These are phyloP conservation scores for Coffea humblotiana DNA, from an alignment of 305 asterid species.

Conservation along the genomic window DNA sequence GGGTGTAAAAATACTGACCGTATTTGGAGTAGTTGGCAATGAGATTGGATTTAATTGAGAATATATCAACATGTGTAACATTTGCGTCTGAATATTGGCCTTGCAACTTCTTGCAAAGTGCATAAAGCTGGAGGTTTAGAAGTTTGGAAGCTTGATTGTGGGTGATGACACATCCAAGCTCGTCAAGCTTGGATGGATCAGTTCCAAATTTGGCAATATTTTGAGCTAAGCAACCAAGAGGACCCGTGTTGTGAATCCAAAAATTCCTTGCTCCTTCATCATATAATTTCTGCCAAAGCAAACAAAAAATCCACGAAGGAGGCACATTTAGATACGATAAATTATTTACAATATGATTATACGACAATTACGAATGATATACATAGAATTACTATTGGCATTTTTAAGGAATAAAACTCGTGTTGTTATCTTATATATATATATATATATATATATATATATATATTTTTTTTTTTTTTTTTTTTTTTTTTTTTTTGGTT, in stretches of 20 bases:
- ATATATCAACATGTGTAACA: constrained; percentile 65
- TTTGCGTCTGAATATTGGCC: constrained; percentile 67
- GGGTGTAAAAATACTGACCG: constrained; percentile 41
- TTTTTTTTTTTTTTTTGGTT: no score
- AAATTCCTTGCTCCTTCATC: constrained; percentile 79
- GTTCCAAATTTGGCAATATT: constrained; percentile 75
- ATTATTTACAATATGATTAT: neutral
- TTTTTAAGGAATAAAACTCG: no score
- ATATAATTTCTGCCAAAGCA: constrained; percentile 52
- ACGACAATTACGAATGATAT: no score
- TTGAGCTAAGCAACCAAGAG: constrained; percentile 91
- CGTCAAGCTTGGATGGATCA: constrained; percentile 79
- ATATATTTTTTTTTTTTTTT: no score
- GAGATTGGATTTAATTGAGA: constrained; percentile 77
- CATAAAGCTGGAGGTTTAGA: constrained; percentile 73
- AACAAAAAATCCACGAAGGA: neutral
- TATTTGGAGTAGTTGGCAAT: constrained; percentile 67
- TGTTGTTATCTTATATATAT: no score
- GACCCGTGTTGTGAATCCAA: constrained; percentile 96
- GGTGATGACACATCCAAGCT: constrained; percentile 77
- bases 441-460: no score
- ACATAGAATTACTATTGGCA: no score
- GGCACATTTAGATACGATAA: neutral
- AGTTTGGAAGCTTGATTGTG: constrained; percentile 86
- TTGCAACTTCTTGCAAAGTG: constrained; percentile 72